Conservation (phyloP, 768 basidiomycete species). For the Kwoniella newhampshirensis region DNA sequence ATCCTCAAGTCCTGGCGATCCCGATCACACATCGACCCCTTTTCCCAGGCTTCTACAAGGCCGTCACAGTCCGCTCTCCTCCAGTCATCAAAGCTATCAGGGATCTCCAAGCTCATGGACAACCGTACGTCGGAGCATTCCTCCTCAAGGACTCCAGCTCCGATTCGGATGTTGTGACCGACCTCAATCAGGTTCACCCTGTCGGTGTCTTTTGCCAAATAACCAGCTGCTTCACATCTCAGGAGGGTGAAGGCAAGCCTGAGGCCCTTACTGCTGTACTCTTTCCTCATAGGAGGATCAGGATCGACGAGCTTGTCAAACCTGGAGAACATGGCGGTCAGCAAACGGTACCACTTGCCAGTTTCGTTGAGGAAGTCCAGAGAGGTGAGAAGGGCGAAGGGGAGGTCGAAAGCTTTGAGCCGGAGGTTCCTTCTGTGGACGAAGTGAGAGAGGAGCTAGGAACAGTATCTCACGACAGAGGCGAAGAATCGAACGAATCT, state of each 20-base stretch:
- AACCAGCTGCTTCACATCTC: slow-evolving; percentile 65
- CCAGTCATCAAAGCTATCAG: slow-evolving; percentile 89
- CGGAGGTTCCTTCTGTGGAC: slow-evolving; percentile 55
- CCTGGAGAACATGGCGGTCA: slow-evolving; percentile 12
- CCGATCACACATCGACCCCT: slow-evolving; percentile 93
- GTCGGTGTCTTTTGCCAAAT: slow-evolving; percentile 98
- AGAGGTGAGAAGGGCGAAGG: slow-evolving; percentile 40
- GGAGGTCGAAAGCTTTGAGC: slow-evolving; percentile 53
- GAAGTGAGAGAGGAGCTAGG: slow-evolving; percentile 50
- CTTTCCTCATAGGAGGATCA: slow-evolving; percentile 87
- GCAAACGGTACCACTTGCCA: slow-evolving; percentile 20
- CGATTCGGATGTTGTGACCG: slow-evolving; percentile 89
- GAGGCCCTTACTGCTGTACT: slow-evolving; percentile 92
- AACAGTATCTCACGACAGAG: slow-evolving; percentile 51
- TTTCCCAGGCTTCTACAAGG: slow-evolving; percentile 98
- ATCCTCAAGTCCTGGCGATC: slow-evolving; percentile 90
- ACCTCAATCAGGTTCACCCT: slow-evolving; percentile 78
- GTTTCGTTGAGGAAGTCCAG: slow-evolving; percentile 29
- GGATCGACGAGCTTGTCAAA: slow-evolving; percentile 76
- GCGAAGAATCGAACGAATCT: not conserved
- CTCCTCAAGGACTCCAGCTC: slow-evolving; percentile 88
- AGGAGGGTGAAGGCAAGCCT: slow-evolving; percentile 58
- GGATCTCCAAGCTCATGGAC: slow-evolving; percentile 94
- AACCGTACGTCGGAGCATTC: slow-evolving; percentile 96
- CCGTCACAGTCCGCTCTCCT: slow-evolving; percentile 87